Conservation (phyloP, 768 basidiomycete species). For the Solioccasus polychromus region DNA sequence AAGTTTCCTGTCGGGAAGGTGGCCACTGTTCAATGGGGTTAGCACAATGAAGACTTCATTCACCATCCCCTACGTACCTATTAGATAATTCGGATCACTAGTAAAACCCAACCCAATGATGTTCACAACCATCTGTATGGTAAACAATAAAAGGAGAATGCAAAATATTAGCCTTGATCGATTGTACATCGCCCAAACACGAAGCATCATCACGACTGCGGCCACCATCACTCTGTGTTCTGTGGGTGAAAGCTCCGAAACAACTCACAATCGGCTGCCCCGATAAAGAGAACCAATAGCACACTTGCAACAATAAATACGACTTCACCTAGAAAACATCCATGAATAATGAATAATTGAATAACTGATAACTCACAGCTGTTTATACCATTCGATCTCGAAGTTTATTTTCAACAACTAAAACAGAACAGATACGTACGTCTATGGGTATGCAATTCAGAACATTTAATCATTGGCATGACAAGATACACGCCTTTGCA, state of each 20-base stretch:
- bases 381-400: not conserved
- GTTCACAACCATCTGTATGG: not conserved
- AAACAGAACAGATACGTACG: not conserved
- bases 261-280: not conserved
- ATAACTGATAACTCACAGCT: not conserved
- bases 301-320: not conserved
- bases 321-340: not conserved
- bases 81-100: not conserved
- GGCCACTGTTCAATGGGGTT: not conserved
- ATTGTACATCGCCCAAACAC: constrained; percentile 1
- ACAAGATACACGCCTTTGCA: not conserved
- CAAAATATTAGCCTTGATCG: constrained; percentile 1
- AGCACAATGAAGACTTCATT: not conserved
- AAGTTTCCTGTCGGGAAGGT: not conserved
- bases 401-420: not conserved
- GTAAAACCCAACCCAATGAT: not conserved
- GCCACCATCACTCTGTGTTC: too few species aligned
- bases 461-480: not conserved
- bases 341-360: not conserved
- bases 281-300: not conserved
- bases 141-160: not conserved
- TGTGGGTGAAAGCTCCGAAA: too few species aligned
- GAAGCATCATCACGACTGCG: not conserved
- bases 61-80: not conserved
- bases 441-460: not conserved